Evolutionary conservation across 768 basidiomycete species (phyloP).

Genomic region (Mycena latifolia): DNA sequence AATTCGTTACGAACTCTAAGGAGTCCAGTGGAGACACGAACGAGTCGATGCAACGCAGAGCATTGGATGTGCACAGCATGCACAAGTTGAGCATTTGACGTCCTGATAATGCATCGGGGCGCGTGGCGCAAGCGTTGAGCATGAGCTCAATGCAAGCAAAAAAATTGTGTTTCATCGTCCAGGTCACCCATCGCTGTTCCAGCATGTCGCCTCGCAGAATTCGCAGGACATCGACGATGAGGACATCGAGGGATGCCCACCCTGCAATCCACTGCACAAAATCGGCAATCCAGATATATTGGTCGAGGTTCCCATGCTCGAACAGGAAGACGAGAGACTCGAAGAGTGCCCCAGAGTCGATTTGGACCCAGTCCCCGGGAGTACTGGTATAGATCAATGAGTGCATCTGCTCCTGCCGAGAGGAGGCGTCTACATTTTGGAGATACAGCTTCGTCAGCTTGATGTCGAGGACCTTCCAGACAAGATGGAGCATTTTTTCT

Average conservation of each 20-base stretch:
- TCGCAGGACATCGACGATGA: conserved; percentile 1
- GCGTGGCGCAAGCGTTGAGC: neutral
- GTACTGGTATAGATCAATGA: conserved; percentile 5
- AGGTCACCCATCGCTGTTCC: conserved; percentile 17
- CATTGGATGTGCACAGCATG: conserved; percentile 11
- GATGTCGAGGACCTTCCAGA: conserved; percentile 11
- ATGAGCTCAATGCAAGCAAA: conserved; percentile 11
- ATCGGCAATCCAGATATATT: conserved; percentile 12
- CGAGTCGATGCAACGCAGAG: conserved; percentile 15
- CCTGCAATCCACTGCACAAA: conserved; percentile 11
- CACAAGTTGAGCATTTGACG: conserved; percentile 13
- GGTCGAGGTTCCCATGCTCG: neutral
- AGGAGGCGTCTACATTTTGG: neutral
- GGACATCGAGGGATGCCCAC: conserved; percentile 10
- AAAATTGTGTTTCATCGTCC: conserved; percentile 22
- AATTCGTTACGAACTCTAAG: conserved; percentile 2
- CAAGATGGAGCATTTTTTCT: neutral
- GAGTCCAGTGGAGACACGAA: conserved; percentile 11
- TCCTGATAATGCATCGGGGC: neutral
- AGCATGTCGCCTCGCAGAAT: conserved; percentile 11
- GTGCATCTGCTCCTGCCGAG: neutral
- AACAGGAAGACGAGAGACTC: conserved; percentile 7
- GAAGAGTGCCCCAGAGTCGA: conserved; percentile 4
- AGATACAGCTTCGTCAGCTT: conserved; percentile 21
- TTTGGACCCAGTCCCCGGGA: conserved; percentile 5